These are phyloP conservation scores for Erodium chrysanthum DNA, from an alignment of 441 rosid species.

Conservation along the genomic window DNA sequence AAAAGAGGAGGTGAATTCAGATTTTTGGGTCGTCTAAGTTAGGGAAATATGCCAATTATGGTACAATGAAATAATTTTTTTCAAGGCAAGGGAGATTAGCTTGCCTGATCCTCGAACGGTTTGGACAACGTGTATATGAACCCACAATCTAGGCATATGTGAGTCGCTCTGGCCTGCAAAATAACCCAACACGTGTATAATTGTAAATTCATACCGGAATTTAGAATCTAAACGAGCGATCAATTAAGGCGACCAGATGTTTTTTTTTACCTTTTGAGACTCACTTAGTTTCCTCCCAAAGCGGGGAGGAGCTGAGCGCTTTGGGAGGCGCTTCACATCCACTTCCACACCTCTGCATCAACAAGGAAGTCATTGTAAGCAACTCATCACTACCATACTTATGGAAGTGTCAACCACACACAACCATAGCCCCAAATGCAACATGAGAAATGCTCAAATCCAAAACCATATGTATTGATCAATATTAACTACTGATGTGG, in stretches of 20 bases:
- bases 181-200: not conserved
- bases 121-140: constrained; percentile 64
- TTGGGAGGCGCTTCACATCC: constrained; percentile 70
- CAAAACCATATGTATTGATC: too few relatives aligned
- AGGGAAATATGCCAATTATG: too few relatives aligned
- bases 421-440: too few relatives aligned
- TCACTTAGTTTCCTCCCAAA: constrained; percentile 85
- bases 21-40: too few relatives aligned
- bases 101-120: constrained; percentile 79
- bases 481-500: too few relatives aligned
- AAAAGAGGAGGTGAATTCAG: too few relatives aligned
- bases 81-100: constrained; percentile 8
- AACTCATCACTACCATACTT: not conserved
- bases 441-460: too few relatives aligned
- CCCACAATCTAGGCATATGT: constrained; percentile 92
- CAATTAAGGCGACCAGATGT: not conserved
- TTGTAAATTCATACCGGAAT: not conserved
- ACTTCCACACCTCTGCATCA: constrained; percentile 67
- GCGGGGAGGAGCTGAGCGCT: constrained; percentile 93
- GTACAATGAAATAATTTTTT: not conserved
- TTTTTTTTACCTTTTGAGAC: constrained; percentile 67
- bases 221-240: too few relatives aligned
- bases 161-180: constrained; percentile 78
- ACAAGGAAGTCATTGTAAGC: constrained; percentile 9
- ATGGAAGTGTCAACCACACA: too few relatives aligned